A percentile compares a stretch with the other conserved stretches of the same genome.
These are phyloP conservation scores for Cucurbita argyrosperma DNA, from an alignment of 306 rosid genomes.

Conservation along the genomic window DNA sequence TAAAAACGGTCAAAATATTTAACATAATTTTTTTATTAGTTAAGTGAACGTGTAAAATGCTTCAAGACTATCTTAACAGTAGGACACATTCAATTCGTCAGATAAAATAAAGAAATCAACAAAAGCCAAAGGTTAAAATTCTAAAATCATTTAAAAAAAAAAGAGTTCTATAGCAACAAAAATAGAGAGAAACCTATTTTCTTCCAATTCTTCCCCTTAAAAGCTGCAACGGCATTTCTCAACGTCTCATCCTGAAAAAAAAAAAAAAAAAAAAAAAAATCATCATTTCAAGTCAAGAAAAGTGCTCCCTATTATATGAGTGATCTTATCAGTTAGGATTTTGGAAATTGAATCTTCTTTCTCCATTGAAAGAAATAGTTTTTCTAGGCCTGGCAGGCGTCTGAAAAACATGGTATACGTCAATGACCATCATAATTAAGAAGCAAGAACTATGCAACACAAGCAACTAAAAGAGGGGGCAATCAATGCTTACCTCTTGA, in stretches of 20 bases:
- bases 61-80: background rate
- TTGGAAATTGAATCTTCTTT: background rate
- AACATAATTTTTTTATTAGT: background rate
- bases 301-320: background rate
- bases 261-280: background rate
- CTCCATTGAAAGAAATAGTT: background rate
- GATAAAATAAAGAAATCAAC: conserved; percentile 12
- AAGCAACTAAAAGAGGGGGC: background rate
- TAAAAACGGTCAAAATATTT: background rate
- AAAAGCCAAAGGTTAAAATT: background rate
- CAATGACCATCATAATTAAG: background rate
- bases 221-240: conserved; percentile 76
- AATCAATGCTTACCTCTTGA: conserved; percentile 45
- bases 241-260: conserved; percentile 81
- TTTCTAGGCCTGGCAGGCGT: conserved; percentile 7
- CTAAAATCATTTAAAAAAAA: background rate
- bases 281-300: conserved; percentile 4
- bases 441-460: background rate
- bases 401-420: background rate
- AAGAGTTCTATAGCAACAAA: background rate
- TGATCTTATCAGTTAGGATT: background rate
- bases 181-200: conserved; percentile 62
- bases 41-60: background rate
- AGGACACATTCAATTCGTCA: background rate
- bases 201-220: conserved; percentile 91